These are phyloP conservation scores for Gracilaria vermiculophylla DNA, from an alignment of 23 red algal species.

Conservation along the genomic window DNA sequence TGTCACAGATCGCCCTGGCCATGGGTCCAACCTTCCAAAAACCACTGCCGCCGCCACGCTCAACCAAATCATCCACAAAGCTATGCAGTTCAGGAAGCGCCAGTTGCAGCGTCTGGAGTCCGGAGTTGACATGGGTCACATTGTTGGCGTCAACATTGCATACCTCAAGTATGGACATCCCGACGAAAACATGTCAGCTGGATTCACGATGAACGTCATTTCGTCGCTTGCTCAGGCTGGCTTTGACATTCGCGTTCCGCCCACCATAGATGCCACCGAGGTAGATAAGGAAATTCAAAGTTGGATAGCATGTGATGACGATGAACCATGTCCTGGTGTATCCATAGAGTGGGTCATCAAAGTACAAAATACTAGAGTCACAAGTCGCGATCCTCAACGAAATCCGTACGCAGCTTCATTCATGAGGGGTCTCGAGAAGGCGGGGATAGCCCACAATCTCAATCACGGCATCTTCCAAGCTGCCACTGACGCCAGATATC, in stretches of 20 bases:
- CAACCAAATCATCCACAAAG: constrained; percentile 27
- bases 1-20: constrained; percentile 59
- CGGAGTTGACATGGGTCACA: constrained; percentile 55
- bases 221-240: constrained; percentile 70
- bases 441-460: constrained; percentile 21
- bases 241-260: constrained; percentile 96
- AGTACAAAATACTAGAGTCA: constrained; percentile 48
- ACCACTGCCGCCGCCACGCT: constrained; percentile 66
- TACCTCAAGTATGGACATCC: constrained; percentile 57
- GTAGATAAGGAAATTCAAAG: constrained; percentile 45
- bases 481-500: constrained; percentile 82
- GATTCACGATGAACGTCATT: constrained; percentile 89
- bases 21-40: constrained; percentile 84
- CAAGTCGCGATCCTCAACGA: constrained; percentile 35
- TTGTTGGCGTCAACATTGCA: constrained; percentile 81
- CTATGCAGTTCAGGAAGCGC: constrained; percentile 46
- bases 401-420: constrained; percentile 50
- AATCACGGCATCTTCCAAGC: constrained; percentile 71
- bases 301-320: constrained; percentile 56
- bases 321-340: constrained; percentile 23
- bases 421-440: constrained; percentile 9
- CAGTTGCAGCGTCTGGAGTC: neutral
- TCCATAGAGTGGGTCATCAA: constrained; percentile 43
- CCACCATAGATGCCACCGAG: constrained; percentile 6
- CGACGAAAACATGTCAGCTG: constrained; percentile 12